phyloP scores from a whole-genome alignment of 208 protist species.

The Trypanosoma conorhini region DNA sequence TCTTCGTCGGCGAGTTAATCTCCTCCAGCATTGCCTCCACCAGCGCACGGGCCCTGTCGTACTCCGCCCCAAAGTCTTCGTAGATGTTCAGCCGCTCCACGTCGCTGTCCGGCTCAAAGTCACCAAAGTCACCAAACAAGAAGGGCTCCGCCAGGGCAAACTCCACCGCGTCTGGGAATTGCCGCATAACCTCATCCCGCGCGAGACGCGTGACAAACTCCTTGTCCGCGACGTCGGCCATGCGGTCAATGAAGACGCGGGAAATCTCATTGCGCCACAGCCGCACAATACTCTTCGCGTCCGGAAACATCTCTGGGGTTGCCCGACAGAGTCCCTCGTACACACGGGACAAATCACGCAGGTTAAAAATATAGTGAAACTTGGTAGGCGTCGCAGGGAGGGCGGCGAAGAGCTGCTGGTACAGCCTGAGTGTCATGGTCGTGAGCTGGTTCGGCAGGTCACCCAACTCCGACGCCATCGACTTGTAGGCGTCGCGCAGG shows the following conservation, averaged over 20 bases:
- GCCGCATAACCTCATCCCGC: constrained; percentile 62
- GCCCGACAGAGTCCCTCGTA: constrained; percentile 97
- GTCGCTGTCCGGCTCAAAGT: constrained; percentile 86
- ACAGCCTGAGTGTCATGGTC: constrained; percentile 94
- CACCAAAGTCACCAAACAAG: constrained; percentile 97
- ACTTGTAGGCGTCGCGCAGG: constrained; percentile 86
- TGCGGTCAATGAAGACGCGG: constrained; percentile 98
- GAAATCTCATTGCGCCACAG: constrained; percentile 98
- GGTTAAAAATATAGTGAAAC: constrained; percentile 99
- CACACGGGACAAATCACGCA: constrained; percentile 97
- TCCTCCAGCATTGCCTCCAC: constrained; percentile 95
- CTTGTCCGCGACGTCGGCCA: constrained; percentile 95
- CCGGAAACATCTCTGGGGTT: constrained; percentile 92
- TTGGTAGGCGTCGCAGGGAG: constrained; percentile 98
- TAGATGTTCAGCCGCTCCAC: constrained; percentile 85
- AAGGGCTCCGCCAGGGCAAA: constrained; percentile 87
- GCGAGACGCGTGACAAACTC: constrained; percentile 85
- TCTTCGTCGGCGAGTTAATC: constrained; percentile 92
- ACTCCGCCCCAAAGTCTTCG: constrained; percentile 93
- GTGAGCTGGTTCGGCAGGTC: constrained; percentile 73
- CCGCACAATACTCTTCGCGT: constrained; percentile 71
- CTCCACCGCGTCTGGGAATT: constrained; percentile 67
- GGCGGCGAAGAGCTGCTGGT: constrained; percentile 82
- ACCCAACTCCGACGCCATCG: constrained; percentile 51
- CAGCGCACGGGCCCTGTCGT: constrained; percentile 69